These are phyloP conservation scores for Aspergillus chevalieri DNA, from an alignment of 2,329 filamentous ascomycete species.

Conservation along the genomic window DNA sequence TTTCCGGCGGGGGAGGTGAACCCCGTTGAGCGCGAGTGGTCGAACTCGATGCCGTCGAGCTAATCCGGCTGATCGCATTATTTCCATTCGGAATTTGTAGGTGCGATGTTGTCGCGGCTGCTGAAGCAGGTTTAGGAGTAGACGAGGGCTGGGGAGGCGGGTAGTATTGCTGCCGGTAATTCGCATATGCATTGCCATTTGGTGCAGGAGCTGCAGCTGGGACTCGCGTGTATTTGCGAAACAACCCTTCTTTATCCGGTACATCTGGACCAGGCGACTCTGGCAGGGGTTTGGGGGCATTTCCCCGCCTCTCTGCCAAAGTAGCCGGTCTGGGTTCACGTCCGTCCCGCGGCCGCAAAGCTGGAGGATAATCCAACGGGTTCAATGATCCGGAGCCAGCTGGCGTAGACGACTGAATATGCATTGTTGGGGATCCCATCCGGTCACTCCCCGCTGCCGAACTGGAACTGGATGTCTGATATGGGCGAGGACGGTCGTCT, in stretches of 20 bases:
- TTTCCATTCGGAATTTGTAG: conserved; percentile 43
- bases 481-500: conserved; percentile 51
- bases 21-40: conserved; percentile 88
- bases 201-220: conserved; percentile 30
- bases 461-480: conserved; percentile 27
- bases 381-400: conserved; percentile 22
- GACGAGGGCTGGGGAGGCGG: conserved; percentile 44
- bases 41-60: conserved; percentile 84
- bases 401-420: conserved; percentile 23
- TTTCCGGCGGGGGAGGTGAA: conserved; percentile 91
- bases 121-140: conserved; percentile 16
- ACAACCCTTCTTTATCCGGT: conserved; percentile 73
- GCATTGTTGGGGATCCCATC: conserved; percentile 14
- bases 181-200: conserved; percentile 41
- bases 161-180: conserved; percentile 59
- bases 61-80: conserved; percentile 54
- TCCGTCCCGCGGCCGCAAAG: conserved; percentile 37
- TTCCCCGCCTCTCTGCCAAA: conserved; percentile 76
- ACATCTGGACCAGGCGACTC: conserved; percentile 72
- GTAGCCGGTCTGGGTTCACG: conserved; percentile 52
- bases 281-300: conserved; percentile 67
- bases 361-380: conserved; percentile 33
- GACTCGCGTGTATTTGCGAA: conserved; percentile 51
- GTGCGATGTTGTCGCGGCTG: conserved; percentile 13
- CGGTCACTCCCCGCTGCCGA: conserved; percentile 20